phyloP scores from a whole-genome alignment of 2,329 filamentous ascomycete species.

The Keithomyces neogunnii region DNA sequence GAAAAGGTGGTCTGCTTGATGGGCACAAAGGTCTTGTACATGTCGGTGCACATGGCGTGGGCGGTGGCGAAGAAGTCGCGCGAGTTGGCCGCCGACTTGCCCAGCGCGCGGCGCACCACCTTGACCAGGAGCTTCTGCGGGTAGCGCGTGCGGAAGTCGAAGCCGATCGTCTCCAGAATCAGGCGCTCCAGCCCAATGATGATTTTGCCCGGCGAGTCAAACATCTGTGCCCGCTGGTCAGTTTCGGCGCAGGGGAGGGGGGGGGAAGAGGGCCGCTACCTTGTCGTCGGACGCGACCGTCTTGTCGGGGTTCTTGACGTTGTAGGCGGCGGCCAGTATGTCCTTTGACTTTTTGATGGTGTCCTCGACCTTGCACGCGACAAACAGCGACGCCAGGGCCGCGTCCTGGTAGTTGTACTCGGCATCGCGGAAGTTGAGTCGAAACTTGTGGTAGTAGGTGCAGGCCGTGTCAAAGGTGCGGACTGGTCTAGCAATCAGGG shows the following conservation, averaged over 20 bases:
- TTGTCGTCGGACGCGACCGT: slow-evolving; percentile 74
- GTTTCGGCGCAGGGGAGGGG: background rate
- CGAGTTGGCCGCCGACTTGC: slow-evolving; percentile 11
- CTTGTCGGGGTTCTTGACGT: slow-evolving; percentile 63
- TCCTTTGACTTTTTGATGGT: slow-evolving; percentile 95
- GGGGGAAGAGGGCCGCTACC: slow-evolving; percentile 34
- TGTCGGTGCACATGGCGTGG: slow-evolving; percentile 76
- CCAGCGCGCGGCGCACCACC: slow-evolving; percentile 53
- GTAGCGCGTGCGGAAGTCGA: slow-evolving; percentile 86
- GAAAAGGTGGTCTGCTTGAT: slow-evolving; percentile 84
- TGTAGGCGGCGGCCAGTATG: slow-evolving; percentile 84
- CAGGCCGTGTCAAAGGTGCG: slow-evolving; percentile 88
- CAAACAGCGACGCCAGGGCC: slow-evolving; percentile 78
- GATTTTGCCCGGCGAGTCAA: slow-evolving; percentile 69
- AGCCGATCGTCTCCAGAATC: slow-evolving; percentile 85
- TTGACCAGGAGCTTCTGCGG: slow-evolving; percentile 82
- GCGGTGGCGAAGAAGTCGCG: slow-evolving; percentile 54
- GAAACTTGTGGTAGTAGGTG: slow-evolving; percentile 89
- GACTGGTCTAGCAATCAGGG: slow-evolving; percentile 52
- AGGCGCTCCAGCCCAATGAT: slow-evolving; percentile 86
- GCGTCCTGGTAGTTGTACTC: slow-evolving; percentile 86
- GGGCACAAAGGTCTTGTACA: slow-evolving; percentile 88
- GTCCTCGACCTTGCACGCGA: slow-evolving; percentile 95
- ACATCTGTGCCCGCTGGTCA: slow-evolving; percentile 43
- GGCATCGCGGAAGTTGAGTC: slow-evolving; percentile 72